phyloP scores from a whole-genome alignment of 2,329 filamentous ascomycete species.

The Nemania diffusa region DNA sequence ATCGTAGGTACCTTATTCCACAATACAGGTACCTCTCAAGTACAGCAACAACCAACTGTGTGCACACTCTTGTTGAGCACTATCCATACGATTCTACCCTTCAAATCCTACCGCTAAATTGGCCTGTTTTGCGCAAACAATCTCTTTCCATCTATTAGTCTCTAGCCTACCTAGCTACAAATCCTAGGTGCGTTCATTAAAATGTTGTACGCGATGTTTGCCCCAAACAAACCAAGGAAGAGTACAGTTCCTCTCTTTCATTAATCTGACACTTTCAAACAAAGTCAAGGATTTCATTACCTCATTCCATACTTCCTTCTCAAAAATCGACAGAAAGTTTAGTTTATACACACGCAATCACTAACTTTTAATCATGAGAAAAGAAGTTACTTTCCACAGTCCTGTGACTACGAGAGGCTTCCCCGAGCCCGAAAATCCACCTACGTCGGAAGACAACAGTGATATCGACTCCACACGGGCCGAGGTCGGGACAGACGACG shows the following conservation, averaged over 20 bases:
- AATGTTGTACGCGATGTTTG: slow-evolving; percentile 11
- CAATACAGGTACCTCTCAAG: too few relatives aligned
- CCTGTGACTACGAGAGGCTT: slow-evolving; percentile 12
- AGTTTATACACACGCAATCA: neutral
- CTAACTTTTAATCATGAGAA: slow-evolving; percentile 14
- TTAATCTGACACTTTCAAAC: neutral
- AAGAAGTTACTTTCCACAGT: slow-evolving; percentile 33
- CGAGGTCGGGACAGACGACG: slow-evolving; percentile 26
- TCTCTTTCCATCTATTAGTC: neutral
- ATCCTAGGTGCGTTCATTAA: neutral
- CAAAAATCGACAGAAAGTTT: neutral
- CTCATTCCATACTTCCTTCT: neutral
- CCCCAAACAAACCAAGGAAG: slow-evolving; percentile 16
- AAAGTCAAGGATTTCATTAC: too few relatives aligned
- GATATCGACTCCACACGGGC: slow-evolving; percentile 25
- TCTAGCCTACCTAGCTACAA: neutral
- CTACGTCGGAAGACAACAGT: neutral
- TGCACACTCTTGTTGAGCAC: too few relatives aligned
- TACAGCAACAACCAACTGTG: too few relatives aligned
- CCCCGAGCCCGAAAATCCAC: slow-evolving; percentile 1
- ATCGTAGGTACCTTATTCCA: too few relatives aligned
- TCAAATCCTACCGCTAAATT: too few relatives aligned
- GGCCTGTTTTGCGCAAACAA: too few relatives aligned
- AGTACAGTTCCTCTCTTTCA: slow-evolving; percentile 18
- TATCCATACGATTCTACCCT: too few relatives aligned